Conservation (phyloP, 495 filamentous ascomycete species). For the Neurospora tetraspora region DNA sequence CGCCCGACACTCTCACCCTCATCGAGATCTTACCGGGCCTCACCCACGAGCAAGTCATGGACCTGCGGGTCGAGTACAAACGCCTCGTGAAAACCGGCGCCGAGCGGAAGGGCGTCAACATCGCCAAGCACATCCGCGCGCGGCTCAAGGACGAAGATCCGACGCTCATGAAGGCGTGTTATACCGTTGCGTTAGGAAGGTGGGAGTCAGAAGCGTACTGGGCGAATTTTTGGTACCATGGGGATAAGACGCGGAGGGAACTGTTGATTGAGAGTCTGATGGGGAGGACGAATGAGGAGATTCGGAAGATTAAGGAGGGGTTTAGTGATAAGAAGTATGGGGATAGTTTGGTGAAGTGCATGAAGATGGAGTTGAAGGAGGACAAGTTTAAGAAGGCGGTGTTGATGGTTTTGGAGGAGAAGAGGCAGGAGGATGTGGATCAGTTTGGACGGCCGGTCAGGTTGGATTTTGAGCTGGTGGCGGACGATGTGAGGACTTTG, state of each 20-base stretch:
- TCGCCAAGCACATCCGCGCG: slow-evolving; percentile 90
- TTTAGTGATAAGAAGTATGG: slow-evolving; percentile 88
- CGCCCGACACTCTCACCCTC: slow-evolving; percentile 57
- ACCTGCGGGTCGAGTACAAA: slow-evolving; percentile 83
- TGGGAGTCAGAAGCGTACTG: slow-evolving; percentile 96
- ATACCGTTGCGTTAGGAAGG: slow-evolving; percentile 77
- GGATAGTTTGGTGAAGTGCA: slow-evolving; percentile 73
- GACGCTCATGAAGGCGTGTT: slow-evolving; percentile 75
- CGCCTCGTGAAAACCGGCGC: slow-evolving; percentile 61
- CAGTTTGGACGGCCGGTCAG: slow-evolving; percentile 29
- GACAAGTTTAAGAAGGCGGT: slow-evolving; percentile 92
- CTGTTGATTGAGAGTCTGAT: slow-evolving; percentile 88
- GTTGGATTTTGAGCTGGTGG: slow-evolving; percentile 42
- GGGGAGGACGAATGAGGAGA: slow-evolving; percentile 77
- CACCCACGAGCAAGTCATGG: slow-evolving; percentile 74
- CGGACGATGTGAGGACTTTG: slow-evolving; percentile 63
- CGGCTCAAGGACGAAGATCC: slow-evolving; percentile 56
- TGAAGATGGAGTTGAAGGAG: slow-evolving; percentile 82
- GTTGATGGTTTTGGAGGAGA: slow-evolving; percentile 72
- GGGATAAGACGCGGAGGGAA: slow-evolving; percentile 71
- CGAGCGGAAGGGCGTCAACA: slow-evolving; percentile 76
- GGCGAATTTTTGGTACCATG: slow-evolving; percentile 98
- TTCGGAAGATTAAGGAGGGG: slow-evolving; percentile 81
- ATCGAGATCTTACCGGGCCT: slow-evolving; percentile 78
- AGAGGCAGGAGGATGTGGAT: slow-evolving; percentile 68